A percentile compares a stretch with the other conserved stretches of the same genome.
phyloP scores from a whole-genome alignment of 306 rosid genomes.

The Cajanus cajan region DNA sequence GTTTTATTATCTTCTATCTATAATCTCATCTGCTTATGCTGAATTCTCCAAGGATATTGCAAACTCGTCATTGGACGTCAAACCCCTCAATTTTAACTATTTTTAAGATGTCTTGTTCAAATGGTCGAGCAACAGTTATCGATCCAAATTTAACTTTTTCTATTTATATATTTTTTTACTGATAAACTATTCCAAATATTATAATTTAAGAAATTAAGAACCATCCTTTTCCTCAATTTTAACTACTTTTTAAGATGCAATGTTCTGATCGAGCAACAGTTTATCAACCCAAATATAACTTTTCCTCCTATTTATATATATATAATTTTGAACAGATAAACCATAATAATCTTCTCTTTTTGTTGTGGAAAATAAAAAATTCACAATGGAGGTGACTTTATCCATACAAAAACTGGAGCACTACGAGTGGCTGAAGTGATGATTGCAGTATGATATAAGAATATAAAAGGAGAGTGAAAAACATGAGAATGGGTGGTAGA shows the following conservation, averaged over 20 bases:
- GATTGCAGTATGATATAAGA: not conserved
- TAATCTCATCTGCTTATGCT: no score
- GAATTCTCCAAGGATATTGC: not conserved
- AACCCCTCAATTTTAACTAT: not conserved
- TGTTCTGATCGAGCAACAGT: no score
- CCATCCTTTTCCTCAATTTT: no score
- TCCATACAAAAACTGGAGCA: not conserved
- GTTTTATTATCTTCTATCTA: no score
- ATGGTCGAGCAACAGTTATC: not conserved
- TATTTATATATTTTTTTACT: no score
- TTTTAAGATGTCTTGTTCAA: not conserved
- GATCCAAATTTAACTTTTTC: no score
- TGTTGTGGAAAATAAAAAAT: not conserved
- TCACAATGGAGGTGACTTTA: not conserved
- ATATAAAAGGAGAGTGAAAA: not conserved
- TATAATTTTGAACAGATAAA: no score
- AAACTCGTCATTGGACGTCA: not conserved
- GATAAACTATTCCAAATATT: not conserved
- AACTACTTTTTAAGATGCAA: no score
- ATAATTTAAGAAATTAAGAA: no score
- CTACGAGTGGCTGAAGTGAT: not conserved
- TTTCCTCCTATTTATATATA: no score
- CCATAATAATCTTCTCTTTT: no score
- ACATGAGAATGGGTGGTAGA: not conserved
- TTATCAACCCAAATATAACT: no score